phyloP scores from a whole-genome alignment of 306 rosid genomes.

The Dalbergia cultrata region DNA sequence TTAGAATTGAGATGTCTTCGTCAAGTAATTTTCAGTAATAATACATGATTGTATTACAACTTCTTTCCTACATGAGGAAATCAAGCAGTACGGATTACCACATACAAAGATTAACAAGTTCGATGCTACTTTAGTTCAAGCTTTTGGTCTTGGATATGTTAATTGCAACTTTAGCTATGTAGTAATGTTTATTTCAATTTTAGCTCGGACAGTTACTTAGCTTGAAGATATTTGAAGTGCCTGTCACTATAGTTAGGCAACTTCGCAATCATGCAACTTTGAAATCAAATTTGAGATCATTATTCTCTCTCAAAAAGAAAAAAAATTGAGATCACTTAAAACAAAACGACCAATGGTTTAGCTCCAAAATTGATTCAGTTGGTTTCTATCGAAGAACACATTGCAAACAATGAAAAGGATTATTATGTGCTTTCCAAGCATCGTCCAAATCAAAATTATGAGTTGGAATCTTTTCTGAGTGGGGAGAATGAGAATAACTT shows the following conservation, averaged over 20 bases:
- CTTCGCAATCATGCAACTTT: slow-evolving; percentile 49
- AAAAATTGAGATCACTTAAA: background rate
- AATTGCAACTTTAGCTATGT: slow-evolving; percentile 7
- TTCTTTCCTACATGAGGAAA: slow-evolving; percentile 4
- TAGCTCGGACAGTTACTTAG: background rate
- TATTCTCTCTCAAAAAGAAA: too few relatives aligned
- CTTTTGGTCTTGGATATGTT: background rate
- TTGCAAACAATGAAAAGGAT: slow-evolving; percentile 44
- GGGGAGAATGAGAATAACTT: slow-evolving; percentile 51
- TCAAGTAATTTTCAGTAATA: background rate
- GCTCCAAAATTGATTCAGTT: slow-evolving; percentile 41
- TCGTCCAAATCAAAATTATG: slow-evolving; percentile 40
- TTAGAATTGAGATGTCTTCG: slow-evolving; percentile 30
- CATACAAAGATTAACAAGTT: slow-evolving; percentile 12
- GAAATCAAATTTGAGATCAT: slow-evolving; percentile 49
- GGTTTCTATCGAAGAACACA: slow-evolving; percentile 37
- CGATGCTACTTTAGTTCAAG: background rate
- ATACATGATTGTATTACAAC: background rate
- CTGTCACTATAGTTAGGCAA: slow-evolving; percentile 48
- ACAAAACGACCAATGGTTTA: slow-evolving; percentile 29
- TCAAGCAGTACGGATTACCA: background rate
- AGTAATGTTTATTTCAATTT: background rate
- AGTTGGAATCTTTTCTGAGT: slow-evolving; percentile 38
- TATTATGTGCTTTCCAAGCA: slow-evolving; percentile 52
- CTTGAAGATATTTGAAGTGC: slow-evolving; percentile 17